phyloP scores from a whole-genome alignment of 257 asterid species.

The Anisodus acutangulus region DNA sequence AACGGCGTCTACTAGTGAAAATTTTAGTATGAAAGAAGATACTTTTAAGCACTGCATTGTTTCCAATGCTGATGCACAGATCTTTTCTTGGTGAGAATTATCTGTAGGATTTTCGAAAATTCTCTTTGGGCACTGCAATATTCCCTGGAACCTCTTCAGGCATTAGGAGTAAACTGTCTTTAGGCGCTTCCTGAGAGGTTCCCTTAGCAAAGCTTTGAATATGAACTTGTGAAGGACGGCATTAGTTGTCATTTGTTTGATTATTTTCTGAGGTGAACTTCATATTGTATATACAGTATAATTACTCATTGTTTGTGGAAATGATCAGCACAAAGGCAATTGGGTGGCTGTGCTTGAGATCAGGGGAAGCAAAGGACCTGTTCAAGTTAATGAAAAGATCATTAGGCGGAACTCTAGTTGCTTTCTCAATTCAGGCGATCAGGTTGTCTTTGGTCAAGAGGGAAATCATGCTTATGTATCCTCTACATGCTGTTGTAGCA shows the following conservation, averaged over 20 bases:
- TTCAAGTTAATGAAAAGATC: constrained; percentile 71
- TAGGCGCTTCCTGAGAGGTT: neutral
- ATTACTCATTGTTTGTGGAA: constrained; percentile 36
- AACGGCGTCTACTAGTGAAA: neutral
- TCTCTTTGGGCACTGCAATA: neutral
- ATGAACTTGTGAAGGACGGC: neutral
- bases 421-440: constrained; percentile 76
- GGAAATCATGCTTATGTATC: constrained; percentile 87
- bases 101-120: neutral
- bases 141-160: neutral
- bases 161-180: neutral
- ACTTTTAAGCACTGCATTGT: neutral
- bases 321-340: constrained; percentile 63
- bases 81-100: neutral
- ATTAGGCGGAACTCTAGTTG: constrained; percentile 52
- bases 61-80: neutral
- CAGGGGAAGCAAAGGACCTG: constrained; percentile 61
- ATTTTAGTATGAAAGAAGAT: neutral
- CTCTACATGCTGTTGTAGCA: constrained; percentile 32
- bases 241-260: constrained; percentile 9
- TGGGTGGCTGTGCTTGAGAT: constrained; percentile 70
- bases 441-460: constrained; percentile 65
- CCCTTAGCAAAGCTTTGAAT: neutral
- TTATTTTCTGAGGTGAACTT: constrained; percentile 35
- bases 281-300: constrained; percentile 26